Evolutionary conservation across 345 rosid genomes (phyloP).

Genomic region (Gossypium rotundifolium): DNA sequence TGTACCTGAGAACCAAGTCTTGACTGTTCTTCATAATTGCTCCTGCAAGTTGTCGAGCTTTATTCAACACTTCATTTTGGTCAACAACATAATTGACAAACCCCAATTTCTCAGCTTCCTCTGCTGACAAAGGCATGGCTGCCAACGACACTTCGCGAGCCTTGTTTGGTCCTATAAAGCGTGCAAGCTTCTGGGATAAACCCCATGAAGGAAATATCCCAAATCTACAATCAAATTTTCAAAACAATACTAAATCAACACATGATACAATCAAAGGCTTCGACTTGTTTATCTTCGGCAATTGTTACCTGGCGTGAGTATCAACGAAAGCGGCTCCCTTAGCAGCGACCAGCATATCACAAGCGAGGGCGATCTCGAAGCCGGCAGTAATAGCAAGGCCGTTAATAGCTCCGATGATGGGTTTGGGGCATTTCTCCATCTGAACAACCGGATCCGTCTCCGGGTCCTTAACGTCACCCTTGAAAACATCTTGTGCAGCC

Average conservation of each 20-base stretch:
- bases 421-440: slow-evolving; percentile 76
- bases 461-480: slow-evolving; percentile 84
- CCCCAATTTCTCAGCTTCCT: slow-evolving; percentile 81
- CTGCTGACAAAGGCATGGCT: slow-evolving; percentile 61
- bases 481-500: slow-evolving; percentile 78
- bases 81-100: slow-evolving; percentile 82
- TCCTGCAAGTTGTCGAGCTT: slow-evolving; percentile 60
- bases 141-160: slow-evolving; percentile 79
- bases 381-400: slow-evolving; percentile 93
- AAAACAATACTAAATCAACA: background rate
- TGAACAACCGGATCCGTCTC: slow-evolving; percentile 66
- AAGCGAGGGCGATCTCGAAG: slow-evolving; percentile 81
- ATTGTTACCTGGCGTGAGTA: slow-evolving; percentile 64
- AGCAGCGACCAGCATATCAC: slow-evolving; percentile 73
- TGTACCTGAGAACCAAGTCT: slow-evolving; percentile 70
- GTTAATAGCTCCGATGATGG: slow-evolving; percentile 80
- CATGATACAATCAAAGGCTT: background rate
- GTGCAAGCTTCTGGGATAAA: slow-evolving; percentile 82
- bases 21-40: slow-evolving; percentile 65
- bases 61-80: slow-evolving; percentile 48
- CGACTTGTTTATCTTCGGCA: background rate
- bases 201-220: slow-evolving; percentile 98
- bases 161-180: slow-evolving; percentile 69
- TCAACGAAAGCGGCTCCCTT: slow-evolving; percentile 79
- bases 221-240: slow-evolving; percentile 37